phyloP scores from a whole-genome alignment of 495 filamentous ascomycete genomes.

The Lasiosphaeris hirsuta region DNA sequence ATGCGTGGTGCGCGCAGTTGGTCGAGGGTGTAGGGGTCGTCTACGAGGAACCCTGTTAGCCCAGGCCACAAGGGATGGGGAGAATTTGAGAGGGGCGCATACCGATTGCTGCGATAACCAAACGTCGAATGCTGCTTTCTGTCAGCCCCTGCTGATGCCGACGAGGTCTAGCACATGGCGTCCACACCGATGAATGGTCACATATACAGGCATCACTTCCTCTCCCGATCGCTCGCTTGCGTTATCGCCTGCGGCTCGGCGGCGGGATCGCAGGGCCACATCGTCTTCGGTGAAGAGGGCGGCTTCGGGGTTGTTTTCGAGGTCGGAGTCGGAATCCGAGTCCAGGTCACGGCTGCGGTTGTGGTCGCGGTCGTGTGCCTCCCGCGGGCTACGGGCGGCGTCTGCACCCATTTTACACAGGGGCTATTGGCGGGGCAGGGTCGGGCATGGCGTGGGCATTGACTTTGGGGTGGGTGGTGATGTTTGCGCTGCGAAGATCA shows the following conservation, averaged over 20 bases:
- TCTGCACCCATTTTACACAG: slow-evolving; percentile 8
- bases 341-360: slow-evolving; percentile 14
- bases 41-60: slow-evolving; percentile 20
- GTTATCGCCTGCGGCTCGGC: slow-evolving; percentile 9
- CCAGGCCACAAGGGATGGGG: neutral
- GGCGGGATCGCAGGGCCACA: slow-evolving; percentile 17
- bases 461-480: neutral
- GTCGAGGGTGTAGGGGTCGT: slow-evolving; percentile 60
- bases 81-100: neutral
- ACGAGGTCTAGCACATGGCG: slow-evolving; percentile 14
- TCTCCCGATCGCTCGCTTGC: neutral
- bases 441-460: slow-evolving; percentile 8
- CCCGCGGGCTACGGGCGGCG: neutral
- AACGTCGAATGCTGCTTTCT: slow-evolving; percentile 28
- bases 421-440: neutral
- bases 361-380: neutral
- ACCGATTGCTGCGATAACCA: slow-evolving; percentile 31
- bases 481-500: neutral
- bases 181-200: slow-evolving; percentile 44
- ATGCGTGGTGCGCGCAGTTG: slow-evolving; percentile 57
- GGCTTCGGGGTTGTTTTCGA: slow-evolving; percentile 24
- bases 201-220: slow-evolving; percentile 38
- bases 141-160: slow-evolving; percentile 35
- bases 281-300: slow-evolving; percentile 17
- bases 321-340: slow-evolving; percentile 19